Evolutionary conservation across 2,329 filamentous ascomycete genomes (phyloP).

Genomic region (Aspergillus sp.): DNA sequence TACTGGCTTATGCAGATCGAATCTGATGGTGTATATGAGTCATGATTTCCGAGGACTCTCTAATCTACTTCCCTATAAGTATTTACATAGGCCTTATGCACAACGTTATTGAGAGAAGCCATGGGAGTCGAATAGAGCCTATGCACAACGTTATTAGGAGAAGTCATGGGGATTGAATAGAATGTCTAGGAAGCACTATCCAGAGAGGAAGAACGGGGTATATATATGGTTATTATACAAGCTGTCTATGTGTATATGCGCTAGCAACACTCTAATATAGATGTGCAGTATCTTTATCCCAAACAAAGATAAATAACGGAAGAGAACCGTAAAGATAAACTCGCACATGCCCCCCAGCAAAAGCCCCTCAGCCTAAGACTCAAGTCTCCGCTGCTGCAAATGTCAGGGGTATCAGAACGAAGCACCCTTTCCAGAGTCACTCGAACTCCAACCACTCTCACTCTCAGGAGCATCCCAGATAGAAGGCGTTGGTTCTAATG

Average conservation of each 20-base stretch:
- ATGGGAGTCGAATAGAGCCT: too few species aligned
- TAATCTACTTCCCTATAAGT: too few species aligned
- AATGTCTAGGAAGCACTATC: not conserved
- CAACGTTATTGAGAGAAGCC: too few species aligned
- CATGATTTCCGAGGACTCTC: too few species aligned
- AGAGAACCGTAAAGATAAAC: not conserved
- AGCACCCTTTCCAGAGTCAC: conserved; percentile 16
- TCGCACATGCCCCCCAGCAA: too few species aligned
- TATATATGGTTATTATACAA: not conserved
- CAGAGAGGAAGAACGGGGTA: not conserved
- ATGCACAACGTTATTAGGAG: too few species aligned
- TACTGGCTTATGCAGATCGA: not conserved
- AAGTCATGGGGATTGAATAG: not conserved
- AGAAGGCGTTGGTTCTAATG: not conserved
- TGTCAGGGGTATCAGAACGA: not conserved
- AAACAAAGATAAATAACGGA: not conserved
- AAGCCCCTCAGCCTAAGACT: too few species aligned
- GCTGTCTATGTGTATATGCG: not conserved
- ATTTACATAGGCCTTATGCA: not conserved
- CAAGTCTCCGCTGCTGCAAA: not conserved
- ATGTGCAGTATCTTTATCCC: not conserved
- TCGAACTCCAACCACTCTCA: conserved; percentile 36
- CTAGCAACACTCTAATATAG: not conserved
- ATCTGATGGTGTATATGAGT: not conserved
- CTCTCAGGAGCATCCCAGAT: conserved; percentile 38